A percentile compares a stretch with the other conserved stretches of the same genome.
These are phyloP conservation scores for Wickerhamomyces rabaulensis DNA, from an alignment of 805 yeast species.

Conservation along the genomic window DNA sequence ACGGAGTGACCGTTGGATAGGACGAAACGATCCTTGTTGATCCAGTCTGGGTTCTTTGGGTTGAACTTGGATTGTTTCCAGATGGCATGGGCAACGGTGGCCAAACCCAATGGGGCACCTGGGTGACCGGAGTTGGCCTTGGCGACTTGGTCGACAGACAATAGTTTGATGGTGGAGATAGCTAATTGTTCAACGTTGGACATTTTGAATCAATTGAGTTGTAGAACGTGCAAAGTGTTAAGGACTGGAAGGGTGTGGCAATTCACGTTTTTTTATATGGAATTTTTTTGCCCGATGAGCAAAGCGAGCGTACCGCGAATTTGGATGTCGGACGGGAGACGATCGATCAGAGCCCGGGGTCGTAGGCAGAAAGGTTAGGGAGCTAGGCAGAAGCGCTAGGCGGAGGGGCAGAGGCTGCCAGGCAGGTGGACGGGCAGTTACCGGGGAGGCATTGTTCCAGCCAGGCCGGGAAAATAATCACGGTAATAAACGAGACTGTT, in stretches of 20 bases:
- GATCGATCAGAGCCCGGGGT: background rate
- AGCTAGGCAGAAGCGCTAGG: too few relatives aligned
- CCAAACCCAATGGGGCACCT: slow-evolving; percentile 98
- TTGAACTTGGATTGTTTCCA: slow-evolving; percentile 79
- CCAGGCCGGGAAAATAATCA: too few relatives aligned
- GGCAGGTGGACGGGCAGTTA: background rate
- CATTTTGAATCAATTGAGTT: slow-evolving; percentile 6
- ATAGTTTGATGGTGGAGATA: slow-evolving; percentile 80
- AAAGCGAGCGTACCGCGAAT: background rate
- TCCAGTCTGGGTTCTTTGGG: slow-evolving; percentile 89
- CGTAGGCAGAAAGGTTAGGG: background rate
- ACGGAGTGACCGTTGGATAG: slow-evolving; percentile 96
- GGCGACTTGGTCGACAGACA: slow-evolving; percentile 82
- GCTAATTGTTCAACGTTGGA: slow-evolving; percentile 60
- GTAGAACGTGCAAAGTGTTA: background rate
- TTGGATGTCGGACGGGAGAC: background rate
- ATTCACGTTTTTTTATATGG: background rate
- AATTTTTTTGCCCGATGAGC: background rate
- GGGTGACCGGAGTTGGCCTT: slow-evolving; percentile 97
- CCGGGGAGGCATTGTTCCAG: too few relatives aligned
- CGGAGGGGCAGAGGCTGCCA: background rate
- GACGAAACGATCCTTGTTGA: slow-evolving; percentile 93
- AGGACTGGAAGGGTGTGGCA: background rate
- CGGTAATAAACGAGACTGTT: too few relatives aligned
- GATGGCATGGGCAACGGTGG: slow-evolving; percentile 89